Conservation (phyloP, 176 grass and related monocot genomes). For the Rhynchospora breviuscula region DNA sequence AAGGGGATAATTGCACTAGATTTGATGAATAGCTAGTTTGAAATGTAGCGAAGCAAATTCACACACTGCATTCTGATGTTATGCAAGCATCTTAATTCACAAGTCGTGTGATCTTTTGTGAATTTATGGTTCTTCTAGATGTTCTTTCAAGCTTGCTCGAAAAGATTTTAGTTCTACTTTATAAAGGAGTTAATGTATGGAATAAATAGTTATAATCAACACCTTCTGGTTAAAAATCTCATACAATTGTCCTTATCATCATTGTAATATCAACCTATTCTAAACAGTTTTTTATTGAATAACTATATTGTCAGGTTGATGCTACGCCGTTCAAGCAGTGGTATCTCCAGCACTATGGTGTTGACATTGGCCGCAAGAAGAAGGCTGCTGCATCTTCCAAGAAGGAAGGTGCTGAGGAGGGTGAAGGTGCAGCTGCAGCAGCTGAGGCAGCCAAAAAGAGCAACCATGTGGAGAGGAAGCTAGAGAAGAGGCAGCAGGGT, state of each 20-base stretch:
- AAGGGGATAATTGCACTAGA: neutral
- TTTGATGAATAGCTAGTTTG: neutral
- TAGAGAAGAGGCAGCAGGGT: constrained; percentile 32
- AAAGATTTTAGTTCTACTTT: neutral
- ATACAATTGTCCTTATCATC: neutral
- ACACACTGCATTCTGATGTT: neutral
- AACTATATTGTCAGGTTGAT: constrained; percentile 31
- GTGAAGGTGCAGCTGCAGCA: neutral
- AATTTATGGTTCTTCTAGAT: too few species aligned
- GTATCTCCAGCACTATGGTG: constrained; percentile 48
- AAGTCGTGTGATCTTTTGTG: neutral
- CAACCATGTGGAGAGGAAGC: constrained; percentile 32
- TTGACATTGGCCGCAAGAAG: constrained; percentile 47
- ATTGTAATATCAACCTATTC: neutral
- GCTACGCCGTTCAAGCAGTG: constrained; percentile 42
- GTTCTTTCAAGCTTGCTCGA: neutral
- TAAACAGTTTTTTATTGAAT: neutral
- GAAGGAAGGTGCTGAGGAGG: constrained; percentile 38
- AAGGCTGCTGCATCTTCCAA: constrained; percentile 30
- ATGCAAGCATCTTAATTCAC: neutral
- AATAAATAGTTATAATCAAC: neutral
- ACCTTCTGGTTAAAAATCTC: neutral
- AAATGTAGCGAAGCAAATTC: neutral
- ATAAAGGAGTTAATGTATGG: neutral
- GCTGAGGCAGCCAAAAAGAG: constrained; percentile 23